Conservation (phyloP, 148 eudicot genomes). For the Vaccinium corymbosum region DNA sequence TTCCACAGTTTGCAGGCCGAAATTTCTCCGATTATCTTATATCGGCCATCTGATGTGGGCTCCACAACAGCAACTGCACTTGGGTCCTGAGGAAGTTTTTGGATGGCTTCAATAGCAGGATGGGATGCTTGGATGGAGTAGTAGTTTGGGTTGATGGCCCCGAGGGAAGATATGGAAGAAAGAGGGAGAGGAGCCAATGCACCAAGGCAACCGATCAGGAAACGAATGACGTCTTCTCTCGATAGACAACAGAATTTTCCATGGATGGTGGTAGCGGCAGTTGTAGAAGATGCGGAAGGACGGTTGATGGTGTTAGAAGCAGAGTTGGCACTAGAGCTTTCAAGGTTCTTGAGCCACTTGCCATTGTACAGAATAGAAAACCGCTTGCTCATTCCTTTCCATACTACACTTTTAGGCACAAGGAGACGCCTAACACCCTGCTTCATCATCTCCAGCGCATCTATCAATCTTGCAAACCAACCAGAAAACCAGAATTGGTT, state of each 20-base stretch:
- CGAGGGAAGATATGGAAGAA: constrained; percentile 65
- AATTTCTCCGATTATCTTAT: constrained; percentile 79
- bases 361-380: constrained; percentile 81
- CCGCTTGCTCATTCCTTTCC: constrained; percentile 92
- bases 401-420: constrained; percentile 68
- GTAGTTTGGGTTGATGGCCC: constrained; percentile 63
- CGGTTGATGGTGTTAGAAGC: constrained; percentile 30
- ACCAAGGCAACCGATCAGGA: constrained; percentile 87
- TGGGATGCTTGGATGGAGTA: constrained; percentile 50
- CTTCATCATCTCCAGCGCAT: constrained; percentile 95
- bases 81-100: constrained; percentile 65
- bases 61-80: constrained; percentile 83
- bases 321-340: constrained; percentile 29
- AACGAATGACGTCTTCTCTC: constrained; percentile 87
- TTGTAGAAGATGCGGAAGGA: constrained; percentile 47
- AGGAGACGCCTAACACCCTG: constrained; percentile 90
- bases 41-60: constrained; percentile 46
- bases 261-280: constrained; percentile 28
- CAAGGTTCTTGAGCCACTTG: constrained; percentile 76
- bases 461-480: constrained; percentile 67
- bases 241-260: constrained; percentile 84
- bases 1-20: constrained; percentile 86
- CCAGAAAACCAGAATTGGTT: constrained; percentile 14
- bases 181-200: constrained; percentile 97
- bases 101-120: constrained; percentile 56